Evolutionary conservation across 768 basidiomycete species (phyloP).

Genomic region (Amanita rimosa): DNA sequence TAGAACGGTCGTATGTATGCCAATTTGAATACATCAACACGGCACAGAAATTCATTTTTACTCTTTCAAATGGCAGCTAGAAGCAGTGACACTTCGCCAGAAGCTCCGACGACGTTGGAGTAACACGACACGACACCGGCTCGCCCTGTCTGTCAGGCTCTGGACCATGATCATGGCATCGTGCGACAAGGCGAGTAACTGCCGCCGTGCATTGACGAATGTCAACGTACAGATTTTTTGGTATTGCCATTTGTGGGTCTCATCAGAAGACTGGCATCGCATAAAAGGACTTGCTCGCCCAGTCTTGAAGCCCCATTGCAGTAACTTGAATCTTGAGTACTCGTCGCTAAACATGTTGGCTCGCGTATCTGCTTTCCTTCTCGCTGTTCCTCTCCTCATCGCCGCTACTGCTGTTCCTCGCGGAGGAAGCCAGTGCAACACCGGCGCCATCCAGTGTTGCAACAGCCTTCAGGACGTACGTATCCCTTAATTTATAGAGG

Average conservation of each 20-base stretch:
- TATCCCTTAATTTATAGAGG: neutral
- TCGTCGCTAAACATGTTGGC: conserved; percentile 11
- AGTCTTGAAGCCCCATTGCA: neutral
- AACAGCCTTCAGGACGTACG: conserved; percentile 11
- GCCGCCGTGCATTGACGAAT: conserved; percentile 2
- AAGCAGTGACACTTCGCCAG: conserved; percentile 1
- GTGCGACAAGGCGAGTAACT: conserved; percentile 1
- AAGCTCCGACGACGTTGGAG: conserved; percentile 4
- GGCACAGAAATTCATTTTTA: neutral
- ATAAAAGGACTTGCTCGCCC: neutral
- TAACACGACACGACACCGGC: neutral
- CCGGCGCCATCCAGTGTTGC: conserved; percentile 13
- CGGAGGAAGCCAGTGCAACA: conserved; percentile 12
- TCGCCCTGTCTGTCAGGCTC: conserved; percentile 5
- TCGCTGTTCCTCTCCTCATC: conserved; percentile 13
- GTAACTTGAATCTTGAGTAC: neutral
- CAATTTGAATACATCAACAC: neutral
- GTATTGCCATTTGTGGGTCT: neutral
- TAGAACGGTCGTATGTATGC: neutral
- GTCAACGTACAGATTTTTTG: conserved; percentile 3
- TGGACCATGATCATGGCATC: neutral
- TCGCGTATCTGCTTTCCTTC: conserved; percentile 11
- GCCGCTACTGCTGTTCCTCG: conserved; percentile 12
- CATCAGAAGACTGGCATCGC: neutral
- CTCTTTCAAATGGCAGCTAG: neutral